A percentile compares a stretch with the other conserved stretches of the same genome.
Evolutionary conservation across 2,329 filamentous ascomycete species (phyloP).

Genomic region (Cordyceps militaris): DNA sequence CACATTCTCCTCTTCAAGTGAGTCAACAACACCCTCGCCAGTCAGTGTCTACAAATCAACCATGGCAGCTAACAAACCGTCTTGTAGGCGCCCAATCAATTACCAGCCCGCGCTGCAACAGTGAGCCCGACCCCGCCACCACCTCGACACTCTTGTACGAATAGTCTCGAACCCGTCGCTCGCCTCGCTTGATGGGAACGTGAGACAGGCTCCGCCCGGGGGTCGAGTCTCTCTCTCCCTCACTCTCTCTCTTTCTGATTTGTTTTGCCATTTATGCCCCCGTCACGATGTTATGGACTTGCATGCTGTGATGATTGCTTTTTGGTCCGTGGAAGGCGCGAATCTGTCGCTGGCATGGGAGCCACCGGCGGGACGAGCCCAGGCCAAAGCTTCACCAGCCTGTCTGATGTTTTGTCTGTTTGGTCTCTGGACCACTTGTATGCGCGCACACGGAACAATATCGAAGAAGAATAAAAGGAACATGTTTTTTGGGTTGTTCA

Average conservation of each 20-base stretch:
- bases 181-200: background rate
- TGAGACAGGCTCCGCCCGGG: background rate
- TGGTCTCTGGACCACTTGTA: background rate
- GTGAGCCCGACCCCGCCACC: slow-evolving; percentile 23
- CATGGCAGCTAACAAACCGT: slow-evolving; percentile 1
- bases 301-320: slow-evolving; percentile 16
- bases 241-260: slow-evolving; percentile 8
- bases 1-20: slow-evolving; percentile 99
- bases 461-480: slow-evolving; percentile 1
- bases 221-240: background rate
- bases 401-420: slow-evolving; percentile 5
- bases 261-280: slow-evolving; percentile 18
- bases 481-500: slow-evolving; percentile 3
- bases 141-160: slow-evolving; percentile 6
- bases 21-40: slow-evolving; percentile 26
- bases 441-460: background rate
- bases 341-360: background rate
- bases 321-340: background rate
- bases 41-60: background rate
- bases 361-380: background rate
- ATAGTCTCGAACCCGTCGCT: slow-evolving; percentile 2
- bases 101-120: slow-evolving; percentile 72
- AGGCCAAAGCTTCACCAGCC: background rate
- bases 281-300: slow-evolving; percentile 20
- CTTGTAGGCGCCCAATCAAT: slow-evolving; percentile 70